Evolutionary conservation across 805 yeast species (phyloP).

Genomic region (Ogataea saltuana): DNA sequence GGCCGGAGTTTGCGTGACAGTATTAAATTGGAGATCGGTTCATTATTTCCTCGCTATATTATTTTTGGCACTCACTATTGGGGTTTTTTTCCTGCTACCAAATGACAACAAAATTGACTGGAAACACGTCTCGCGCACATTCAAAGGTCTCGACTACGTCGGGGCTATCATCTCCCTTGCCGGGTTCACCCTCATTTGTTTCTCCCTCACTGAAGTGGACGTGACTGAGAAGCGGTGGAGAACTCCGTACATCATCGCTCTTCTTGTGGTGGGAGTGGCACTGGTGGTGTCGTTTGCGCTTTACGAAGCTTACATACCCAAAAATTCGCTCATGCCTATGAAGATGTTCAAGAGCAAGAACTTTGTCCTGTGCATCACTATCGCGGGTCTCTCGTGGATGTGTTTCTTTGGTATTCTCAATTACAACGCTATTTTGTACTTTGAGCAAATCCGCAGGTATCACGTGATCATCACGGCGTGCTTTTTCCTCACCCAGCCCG

Average conservation of each 20-base stretch:
- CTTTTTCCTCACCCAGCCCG: conserved; percentile 44
- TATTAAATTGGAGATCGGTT: conserved; percentile 43
- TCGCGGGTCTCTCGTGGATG: conserved; percentile 43
- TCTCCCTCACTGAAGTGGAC: conserved; percentile 46
- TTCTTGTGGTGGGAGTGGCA: conserved; percentile 41
- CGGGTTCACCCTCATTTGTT: conserved; percentile 44
- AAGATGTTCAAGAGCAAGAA: conserved; percentile 40
- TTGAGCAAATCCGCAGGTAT: conserved; percentile 41
- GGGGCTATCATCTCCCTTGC: conserved; percentile 44
- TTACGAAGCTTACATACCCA: conserved; percentile 42
- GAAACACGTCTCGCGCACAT: conserved; percentile 25
- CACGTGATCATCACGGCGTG: conserved; percentile 45
- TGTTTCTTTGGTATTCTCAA: conserved; percentile 41
- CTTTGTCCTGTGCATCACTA: conserved; percentile 42
- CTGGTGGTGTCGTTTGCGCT: conserved; percentile 37
- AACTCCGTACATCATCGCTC: conserved; percentile 47
- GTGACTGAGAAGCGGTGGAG: conserved; percentile 44
- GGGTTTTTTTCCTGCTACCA: conserved; percentile 37
- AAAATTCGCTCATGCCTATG: conserved; percentile 51
- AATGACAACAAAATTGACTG: conserved; percentile 35
- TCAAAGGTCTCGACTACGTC: conserved; percentile 39
- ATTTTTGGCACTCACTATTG: conserved; percentile 30
- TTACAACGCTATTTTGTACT: conserved; percentile 44
- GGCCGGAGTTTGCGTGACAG: conserved; percentile 45
- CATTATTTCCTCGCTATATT: conserved; percentile 44